Base-by-base conservation (phyloP, 2,329 filamentous ascomycete species). In the Cercospora brassicicola region DNA sequence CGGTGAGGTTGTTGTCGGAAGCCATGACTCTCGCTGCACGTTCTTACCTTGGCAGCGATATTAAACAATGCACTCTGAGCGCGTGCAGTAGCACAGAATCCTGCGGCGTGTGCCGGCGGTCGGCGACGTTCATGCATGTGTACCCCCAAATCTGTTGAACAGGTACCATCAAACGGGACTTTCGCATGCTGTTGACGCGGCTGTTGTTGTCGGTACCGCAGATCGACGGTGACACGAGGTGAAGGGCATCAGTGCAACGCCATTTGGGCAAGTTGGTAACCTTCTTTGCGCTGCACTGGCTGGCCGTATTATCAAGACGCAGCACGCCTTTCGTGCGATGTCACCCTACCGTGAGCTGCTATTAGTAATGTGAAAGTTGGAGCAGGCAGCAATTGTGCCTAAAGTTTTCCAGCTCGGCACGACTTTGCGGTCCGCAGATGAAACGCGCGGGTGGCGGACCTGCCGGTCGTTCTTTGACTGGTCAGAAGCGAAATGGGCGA, bases 371-470 rank as follows among this genome's bases (percentile, higher is more conserved):
- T 55, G 51, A 48, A 18, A 36, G 48, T 33, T 28, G 59, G 13
- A 53, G 26, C 60, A 53, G 23, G 62, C 31, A 42, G n/a, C 26
- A 39, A 45, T 56, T 42, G 62, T 64, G 62, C 62, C 62, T 64
- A 56, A 64, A 56, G 62, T 64, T 51, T 56, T 64, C 45, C 51
- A 23, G 20, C 60, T 63, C 45, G 62, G 62, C 51, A 39, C 13
- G 30, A 55, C 28, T 23, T 13, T 51, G 33, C 62, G 62, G 62
- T 57, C 48, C 48, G 62, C 31, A 56, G 62, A 36, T 67, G 67
- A 66, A 63, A 61, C 66, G 64, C 63, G 64, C 53, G 65, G 59
- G 60, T 60, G 60, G 65, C 65, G 65, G 39, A 11, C 30, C 36
- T 55, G 61, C 61, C 53, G 60, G 18, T n/a, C 45, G 18, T 48